Conservation (phyloP, 225 moss, liverwort and hornwort genomes). For the Climacium dendroides region DNA sequence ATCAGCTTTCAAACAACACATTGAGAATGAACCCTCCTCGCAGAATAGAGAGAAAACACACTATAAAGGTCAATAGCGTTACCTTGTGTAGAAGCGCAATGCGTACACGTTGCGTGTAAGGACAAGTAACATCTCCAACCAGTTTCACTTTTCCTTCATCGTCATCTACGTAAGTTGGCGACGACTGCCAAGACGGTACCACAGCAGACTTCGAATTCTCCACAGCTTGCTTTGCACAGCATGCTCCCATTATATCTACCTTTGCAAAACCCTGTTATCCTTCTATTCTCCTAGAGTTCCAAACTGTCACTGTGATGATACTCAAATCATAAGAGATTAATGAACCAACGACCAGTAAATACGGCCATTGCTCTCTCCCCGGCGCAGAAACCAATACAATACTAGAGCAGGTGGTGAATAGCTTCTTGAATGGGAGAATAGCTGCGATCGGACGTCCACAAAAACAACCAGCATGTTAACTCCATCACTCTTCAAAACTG, state of each 20-base stretch:
- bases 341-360: not conserved
- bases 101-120: slow-evolving; percentile 39
- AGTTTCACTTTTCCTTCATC: slow-evolving; percentile 32
- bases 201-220: slow-evolving; percentile 30
- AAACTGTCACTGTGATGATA: not conserved
- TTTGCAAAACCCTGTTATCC: not conserved
- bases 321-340: not conserved
- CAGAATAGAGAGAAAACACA: not conserved
- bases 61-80: not conserved
- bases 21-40: not conserved
- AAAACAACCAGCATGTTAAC: not conserved
- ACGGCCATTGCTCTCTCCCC: not conserved
- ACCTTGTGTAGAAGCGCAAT: slow-evolving; percentile 42
- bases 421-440: not conserved
- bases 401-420: not conserved
- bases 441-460: not conserved
- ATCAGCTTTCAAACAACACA: not conserved
- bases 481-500: not conserved
- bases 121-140: slow-evolving; percentile 40
- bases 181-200: slow-evolving; percentile 42
- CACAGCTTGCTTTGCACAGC: slow-evolving; percentile 16
- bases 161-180: slow-evolving; percentile 29
- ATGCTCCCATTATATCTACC: slow-evolving; percentile 19
- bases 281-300: not conserved
- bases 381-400: not conserved